Evolutionary conservation across 768 basidiomycete genomes (phyloP).

Genomic region (Daedaleopsis nitida): DNA sequence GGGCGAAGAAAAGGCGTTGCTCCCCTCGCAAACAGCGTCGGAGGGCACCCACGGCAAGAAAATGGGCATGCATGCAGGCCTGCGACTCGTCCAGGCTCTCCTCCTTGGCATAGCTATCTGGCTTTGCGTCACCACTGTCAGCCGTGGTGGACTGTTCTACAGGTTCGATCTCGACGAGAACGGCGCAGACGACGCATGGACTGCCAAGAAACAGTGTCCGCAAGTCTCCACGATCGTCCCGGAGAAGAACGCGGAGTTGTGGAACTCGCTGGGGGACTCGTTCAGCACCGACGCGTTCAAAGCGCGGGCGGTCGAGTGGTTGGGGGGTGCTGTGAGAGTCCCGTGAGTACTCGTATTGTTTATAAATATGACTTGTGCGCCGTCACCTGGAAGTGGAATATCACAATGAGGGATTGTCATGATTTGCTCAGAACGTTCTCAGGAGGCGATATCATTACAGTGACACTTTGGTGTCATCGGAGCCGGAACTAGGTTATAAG

Average conservation of each 20-base stretch:
- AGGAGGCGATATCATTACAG: no score
- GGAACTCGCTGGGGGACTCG: conserved; percentile 32
- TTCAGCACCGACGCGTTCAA: conserved; percentile 40
- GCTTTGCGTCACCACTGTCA: conserved; percentile 6
- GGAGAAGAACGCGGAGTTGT: conserved; percentile 35
- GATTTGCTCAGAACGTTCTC: background rate
- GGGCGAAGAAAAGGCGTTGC: conserved; percentile 4
- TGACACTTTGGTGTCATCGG: no score
- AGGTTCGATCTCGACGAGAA: background rate
- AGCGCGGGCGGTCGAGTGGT: conserved; percentile 24
- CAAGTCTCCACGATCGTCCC: conserved; percentile 38
- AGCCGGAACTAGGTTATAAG: background rate
- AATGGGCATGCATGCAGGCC: conserved; percentile 6
- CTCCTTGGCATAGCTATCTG: conserved; percentile 6
- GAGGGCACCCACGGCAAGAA: conserved; percentile 5
- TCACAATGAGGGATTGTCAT: background rate
- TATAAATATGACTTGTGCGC: background rate
- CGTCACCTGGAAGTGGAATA: background rate
- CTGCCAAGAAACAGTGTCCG: conserved; percentile 32
- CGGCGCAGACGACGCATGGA: background rate
- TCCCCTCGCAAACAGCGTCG: background rate
- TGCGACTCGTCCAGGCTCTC: conserved; percentile 13
- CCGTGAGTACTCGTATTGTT: conserved; percentile 34
- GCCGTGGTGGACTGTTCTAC: background rate
- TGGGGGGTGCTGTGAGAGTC: conserved; percentile 29